These are phyloP conservation scores for Groenewaldozyma salmanticensis DNA, from an alignment of 805 yeast species.

Conservation along the genomic window DNA sequence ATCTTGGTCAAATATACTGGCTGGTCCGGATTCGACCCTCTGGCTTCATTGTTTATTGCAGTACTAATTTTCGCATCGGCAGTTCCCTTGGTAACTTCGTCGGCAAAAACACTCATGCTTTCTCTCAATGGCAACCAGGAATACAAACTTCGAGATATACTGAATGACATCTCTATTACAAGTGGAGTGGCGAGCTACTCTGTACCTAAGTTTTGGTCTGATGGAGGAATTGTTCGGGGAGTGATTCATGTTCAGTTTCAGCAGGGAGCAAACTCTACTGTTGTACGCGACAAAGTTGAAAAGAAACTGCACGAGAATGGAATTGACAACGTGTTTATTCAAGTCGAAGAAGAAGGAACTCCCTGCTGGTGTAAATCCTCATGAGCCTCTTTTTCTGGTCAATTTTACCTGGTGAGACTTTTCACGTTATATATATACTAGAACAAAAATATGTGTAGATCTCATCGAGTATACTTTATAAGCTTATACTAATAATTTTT, in stretches of 20 bases:
- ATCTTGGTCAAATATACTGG: slow-evolving; percentile 59
- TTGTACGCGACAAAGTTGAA: slow-evolving; percentile 51
- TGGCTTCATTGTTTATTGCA: slow-evolving; percentile 85
- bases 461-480: too few relatives aligned
- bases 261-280: slow-evolving; percentile 54
- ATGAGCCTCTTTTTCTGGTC: too few relatives aligned
- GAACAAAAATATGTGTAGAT: too few relatives aligned
- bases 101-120: slow-evolving; percentile 64
- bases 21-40: slow-evolving; percentile 80
- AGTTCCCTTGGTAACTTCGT: slow-evolving; percentile 70
- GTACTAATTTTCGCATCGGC: slow-evolving; percentile 71
- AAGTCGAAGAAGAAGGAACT: slow-evolving; percentile 55
- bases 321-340: slow-evolving; percentile 50
- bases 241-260: slow-evolving; percentile 70
- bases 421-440: too few relatives aligned
- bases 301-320: slow-evolving; percentile 40
- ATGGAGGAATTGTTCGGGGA: slow-evolving; percentile 47
- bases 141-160: slow-evolving; percentile 47
- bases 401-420: too few relatives aligned
- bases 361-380: slow-evolving; percentile 65
- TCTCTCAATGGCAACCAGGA: slow-evolving; percentile 54
- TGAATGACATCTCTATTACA: slow-evolving; percentile 57
- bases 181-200: slow-evolving; percentile 81
- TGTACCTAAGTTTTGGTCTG: slow-evolving; percentile 89
- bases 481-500: too few relatives aligned